phyloP scores from a whole-genome alignment of 306 rosid species.

The Carpinus viminea region DNA sequence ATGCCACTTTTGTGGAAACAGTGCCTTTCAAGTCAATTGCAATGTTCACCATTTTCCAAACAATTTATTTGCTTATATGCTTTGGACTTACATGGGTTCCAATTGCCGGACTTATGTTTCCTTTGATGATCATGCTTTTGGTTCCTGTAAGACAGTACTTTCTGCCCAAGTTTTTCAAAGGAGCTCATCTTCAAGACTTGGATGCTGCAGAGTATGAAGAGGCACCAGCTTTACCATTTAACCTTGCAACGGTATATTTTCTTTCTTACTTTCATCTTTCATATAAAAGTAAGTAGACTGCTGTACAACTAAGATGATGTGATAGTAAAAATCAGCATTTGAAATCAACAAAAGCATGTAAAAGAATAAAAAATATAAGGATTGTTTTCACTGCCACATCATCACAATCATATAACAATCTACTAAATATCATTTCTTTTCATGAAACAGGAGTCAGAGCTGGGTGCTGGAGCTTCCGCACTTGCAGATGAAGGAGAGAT shows the following conservation, averaged over 20 bases:
- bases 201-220: conserved; percentile 97
- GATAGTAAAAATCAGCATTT: no score
- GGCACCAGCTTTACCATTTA: conserved; percentile 75
- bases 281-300: no score
- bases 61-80: conserved; percentile 70
- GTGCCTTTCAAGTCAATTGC: conserved; percentile 91
- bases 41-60: conserved; percentile 77
- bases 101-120: conserved; percentile 92
- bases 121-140: conserved; percentile 93
- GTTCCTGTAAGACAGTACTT: conserved; percentile 87
- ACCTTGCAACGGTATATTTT: conserved; percentile 68
- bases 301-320: no score
- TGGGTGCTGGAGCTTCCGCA: conserved; percentile 58
- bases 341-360: no score
- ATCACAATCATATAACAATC: no score
- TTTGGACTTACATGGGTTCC: conserved; percentile 99
- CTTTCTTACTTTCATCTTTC: neutral
- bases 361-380: no score
- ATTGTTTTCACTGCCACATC: no score
- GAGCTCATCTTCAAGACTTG: conserved; percentile 90
- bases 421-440: no score
- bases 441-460: conserved; percentile 66
- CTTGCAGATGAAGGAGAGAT: conserved; percentile 70
- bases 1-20: conserved; percentile 96
- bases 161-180: conserved; percentile 90